Base-by-base conservation (phyloP, 257 asterid species). In the Cordia subcordata region DNA sequence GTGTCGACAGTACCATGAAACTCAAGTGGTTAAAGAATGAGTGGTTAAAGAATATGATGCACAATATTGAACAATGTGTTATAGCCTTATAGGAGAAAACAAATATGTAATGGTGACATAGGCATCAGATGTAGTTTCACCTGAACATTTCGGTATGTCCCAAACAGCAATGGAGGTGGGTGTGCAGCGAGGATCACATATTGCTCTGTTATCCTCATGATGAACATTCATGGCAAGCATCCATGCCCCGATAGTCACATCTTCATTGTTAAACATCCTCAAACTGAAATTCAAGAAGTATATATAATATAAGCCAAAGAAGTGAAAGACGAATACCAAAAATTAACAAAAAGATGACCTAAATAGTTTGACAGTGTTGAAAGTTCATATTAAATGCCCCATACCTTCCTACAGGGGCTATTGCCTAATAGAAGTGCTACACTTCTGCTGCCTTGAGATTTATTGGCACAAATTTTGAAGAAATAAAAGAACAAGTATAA, bases 141-240 rank as follows among this genome's bases (percentile, higher is more conserved):
- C 72, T 18, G 72, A 67, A 60, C 72, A 67, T 14, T 67, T 67
- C 32, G 72, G 72, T 8, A 67, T 67, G 54, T 67, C 72, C 72
- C 66, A 67, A 42, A 67, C 72, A 27, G 72, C 72, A 32, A 67
- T 67, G 17, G 72, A 67, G 32, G 72, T 67, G 54, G 66, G 66
- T 5, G 72, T 67, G 40, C 72, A 67, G 20, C 72, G 72, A 59
- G 72, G 72, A 59, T 67, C 72, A 42, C 72, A 67, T 8, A 67
- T 19, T 32, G 72, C 72, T 47, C 72, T 39, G 49, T 67, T 67
- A 49, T 67, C 54, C 33, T 67, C 72, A 53, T 67, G 72, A 35
- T 60, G 50, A 53, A 40, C 72, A 53, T 67, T 67, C 66, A 67
- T 51, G 45, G 72, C 72, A 32, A 60, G 72, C 72, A 67, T 67